A percentile compares a stretch with the other conserved stretches of the same genome.
phyloP scores from a whole-genome alignment of 1,284 basidiomycete species.

The Mycena citricolor region DNA sequence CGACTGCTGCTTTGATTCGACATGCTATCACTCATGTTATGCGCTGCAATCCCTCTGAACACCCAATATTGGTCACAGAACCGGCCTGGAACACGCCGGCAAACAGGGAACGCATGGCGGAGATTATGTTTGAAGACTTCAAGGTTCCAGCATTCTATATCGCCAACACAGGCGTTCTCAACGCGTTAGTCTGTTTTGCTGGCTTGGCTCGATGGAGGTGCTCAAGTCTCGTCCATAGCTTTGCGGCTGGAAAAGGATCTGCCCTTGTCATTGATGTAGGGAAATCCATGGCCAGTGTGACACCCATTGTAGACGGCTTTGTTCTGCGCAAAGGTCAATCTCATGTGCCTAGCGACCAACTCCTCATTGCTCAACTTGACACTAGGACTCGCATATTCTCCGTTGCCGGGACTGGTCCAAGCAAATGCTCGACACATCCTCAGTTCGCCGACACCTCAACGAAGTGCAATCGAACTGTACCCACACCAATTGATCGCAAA shows the following conservation, averaged over 20 bases:
- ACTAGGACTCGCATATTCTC: constrained; percentile 67
- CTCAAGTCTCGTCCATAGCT: constrained; percentile 58
- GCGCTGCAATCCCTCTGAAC: constrained; percentile 74
- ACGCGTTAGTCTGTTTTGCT: constrained; percentile 63
- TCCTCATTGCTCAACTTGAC: not conserved
- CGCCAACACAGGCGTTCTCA: constrained; percentile 94
- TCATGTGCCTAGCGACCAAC: constrained; percentile 10
- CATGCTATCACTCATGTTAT: constrained; percentile 78
- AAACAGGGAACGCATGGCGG: constrained; percentile 90
- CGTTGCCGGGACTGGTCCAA: constrained; percentile 75
- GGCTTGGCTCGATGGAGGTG: not conserved
- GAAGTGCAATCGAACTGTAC: constrained; percentile 60
- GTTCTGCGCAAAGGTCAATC: constrained; percentile 87
- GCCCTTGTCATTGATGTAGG: constrained; percentile 95
- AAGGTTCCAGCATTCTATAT: constrained; percentile 95
- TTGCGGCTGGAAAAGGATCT: constrained; percentile 95
- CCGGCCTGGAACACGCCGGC: constrained; percentile 93
- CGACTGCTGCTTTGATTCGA: constrained; percentile 71
- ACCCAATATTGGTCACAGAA: constrained; percentile 93
- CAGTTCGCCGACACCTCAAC: constrained; percentile 40
- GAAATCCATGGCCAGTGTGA: constrained; percentile 84
- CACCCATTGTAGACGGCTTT: constrained; percentile 97
- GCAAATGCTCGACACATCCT: constrained; percentile 71
- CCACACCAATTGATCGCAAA: constrained; percentile 88
- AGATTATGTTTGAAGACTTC: constrained; percentile 97